phyloP scores from a whole-genome alignment of 2,329 filamentous ascomycete genomes.

The Verticillium longisporum region DNA sequence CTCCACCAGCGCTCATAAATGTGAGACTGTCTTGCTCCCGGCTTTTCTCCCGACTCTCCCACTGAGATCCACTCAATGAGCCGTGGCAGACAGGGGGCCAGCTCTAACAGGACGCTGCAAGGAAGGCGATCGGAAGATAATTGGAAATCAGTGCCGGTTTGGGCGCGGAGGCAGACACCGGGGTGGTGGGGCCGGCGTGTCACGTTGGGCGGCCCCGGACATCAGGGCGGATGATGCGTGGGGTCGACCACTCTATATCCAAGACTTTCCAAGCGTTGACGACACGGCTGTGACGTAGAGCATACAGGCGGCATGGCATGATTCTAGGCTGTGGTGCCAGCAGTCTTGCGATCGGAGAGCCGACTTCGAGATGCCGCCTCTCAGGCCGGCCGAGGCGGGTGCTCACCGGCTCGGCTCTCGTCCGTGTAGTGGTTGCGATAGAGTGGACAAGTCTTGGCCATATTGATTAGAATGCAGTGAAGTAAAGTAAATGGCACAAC shows the following conservation, averaged over 20 bases:
- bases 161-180: neutral
- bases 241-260: neutral
- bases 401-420: no score
- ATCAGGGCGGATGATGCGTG: neutral
- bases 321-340: no score
- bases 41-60: neutral
- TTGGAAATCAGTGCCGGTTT: constrained; percentile 1
- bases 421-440: no score
- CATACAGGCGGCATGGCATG: no score
- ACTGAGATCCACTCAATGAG: neutral
- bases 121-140: neutral
- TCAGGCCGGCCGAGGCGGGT: no score
- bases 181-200: neutral
- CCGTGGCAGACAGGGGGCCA: neutral
- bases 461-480: no score
- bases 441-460: no score
- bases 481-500: no score
- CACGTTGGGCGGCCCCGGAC: neutral
- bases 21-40: neutral
- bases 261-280: neutral
- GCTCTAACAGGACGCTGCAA: neutral
- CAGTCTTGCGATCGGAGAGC: no score
- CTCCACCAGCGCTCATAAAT: neutral
- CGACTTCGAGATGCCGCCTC: no score
- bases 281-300: neutral